These are phyloP conservation scores for Candida mesenterica DNA, from an alignment of 1,139 yeast species.

Conservation along the genomic window DNA sequence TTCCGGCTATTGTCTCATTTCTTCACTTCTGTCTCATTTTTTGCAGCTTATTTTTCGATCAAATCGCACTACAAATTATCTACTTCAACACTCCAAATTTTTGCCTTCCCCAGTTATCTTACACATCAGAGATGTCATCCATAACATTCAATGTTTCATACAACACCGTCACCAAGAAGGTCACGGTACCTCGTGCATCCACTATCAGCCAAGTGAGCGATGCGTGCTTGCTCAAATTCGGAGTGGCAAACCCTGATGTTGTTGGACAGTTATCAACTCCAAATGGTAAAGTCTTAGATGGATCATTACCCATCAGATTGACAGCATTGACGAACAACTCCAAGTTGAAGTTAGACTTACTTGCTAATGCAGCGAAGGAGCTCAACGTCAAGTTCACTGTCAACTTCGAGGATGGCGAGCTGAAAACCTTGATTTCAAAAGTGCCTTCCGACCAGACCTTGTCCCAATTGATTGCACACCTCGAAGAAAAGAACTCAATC, in stretches of 20 bases:
- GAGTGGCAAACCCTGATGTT: constrained; percentile 15
- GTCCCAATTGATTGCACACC: constrained; percentile 9
- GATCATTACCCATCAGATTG: constrained; percentile 32
- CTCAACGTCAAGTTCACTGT: constrained; percentile 14
- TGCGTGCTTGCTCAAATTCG: constrained; percentile 27
- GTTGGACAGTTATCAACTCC: constrained; percentile 26
- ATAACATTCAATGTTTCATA: constrained; percentile 24
- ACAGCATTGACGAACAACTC: constrained; percentile 34
- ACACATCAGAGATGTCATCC: constrained; percentile 19
- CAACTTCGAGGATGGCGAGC: constrained; percentile 6
- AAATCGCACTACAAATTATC: too few relatives aligned
- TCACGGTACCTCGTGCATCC: constrained; percentile 21
- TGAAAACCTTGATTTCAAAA: constrained; percentile 11
- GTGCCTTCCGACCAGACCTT: constrained; percentile 8
- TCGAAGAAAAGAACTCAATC: constrained; percentile 9
- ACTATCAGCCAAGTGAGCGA: constrained; percentile 32
- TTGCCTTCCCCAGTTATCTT: too few relatives aligned
- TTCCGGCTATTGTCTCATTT: too few relatives aligned
- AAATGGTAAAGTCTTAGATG: constrained; percentile 33
- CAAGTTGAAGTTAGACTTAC: constrained; percentile 24
- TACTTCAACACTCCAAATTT: too few relatives aligned
- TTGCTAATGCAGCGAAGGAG: constrained; percentile 5
- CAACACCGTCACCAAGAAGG: constrained; percentile 23
- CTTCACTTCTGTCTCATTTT: too few relatives aligned
- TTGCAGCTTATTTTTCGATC: too few relatives aligned